Evolutionary conservation across 768 basidiomycete genomes (phyloP).

Genomic region (Tulasnella sp.): DNA sequence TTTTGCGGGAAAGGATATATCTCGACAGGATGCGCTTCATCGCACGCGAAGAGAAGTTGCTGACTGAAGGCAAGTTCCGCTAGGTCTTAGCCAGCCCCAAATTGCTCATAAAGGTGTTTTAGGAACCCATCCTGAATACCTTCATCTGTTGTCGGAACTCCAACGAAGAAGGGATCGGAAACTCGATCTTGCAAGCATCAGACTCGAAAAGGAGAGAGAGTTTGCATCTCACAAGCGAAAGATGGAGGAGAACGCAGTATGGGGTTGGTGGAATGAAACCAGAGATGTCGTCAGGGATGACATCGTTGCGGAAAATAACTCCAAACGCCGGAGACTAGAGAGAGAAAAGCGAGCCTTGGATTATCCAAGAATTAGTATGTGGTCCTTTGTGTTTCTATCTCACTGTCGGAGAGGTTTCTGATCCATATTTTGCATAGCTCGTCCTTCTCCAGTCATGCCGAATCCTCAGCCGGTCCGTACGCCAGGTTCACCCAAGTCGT

Average conservation of each 20-base stretch:
- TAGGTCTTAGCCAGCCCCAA: neutral
- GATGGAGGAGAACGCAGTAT: conserved; percentile 63
- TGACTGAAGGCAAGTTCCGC: conserved; percentile 51
- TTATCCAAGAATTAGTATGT: conserved; percentile 56
- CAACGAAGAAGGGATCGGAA: conserved; percentile 69
- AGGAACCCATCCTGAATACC: conserved; percentile 81
- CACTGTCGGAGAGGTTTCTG: neutral
- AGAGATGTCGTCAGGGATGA: conserved; percentile 69
- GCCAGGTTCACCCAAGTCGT: neutral
- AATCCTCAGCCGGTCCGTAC: neutral
- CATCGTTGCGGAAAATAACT: conserved; percentile 82
- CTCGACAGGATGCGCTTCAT: conserved; percentile 90
- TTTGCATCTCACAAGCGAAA: conserved; percentile 51
- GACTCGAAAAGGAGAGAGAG: conserved; percentile 55
- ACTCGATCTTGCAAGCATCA: conserved; percentile 64
- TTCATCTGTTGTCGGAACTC: conserved; percentile 70
- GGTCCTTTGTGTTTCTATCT: neutral
- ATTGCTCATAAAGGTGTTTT: neutral
- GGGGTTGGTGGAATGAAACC: conserved; percentile 88
- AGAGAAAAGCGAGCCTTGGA: conserved; percentile 72
- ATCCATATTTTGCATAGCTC: neutral
- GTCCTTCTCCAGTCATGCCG: neutral
- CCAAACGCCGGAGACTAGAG: conserved; percentile 75
- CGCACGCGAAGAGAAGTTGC: conserved; percentile 75
- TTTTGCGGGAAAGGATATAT: conserved; percentile 75